phyloP scores from a whole-genome alignment of 306 rosid species.

The Amphicarpaea edgeworthii region DNA sequence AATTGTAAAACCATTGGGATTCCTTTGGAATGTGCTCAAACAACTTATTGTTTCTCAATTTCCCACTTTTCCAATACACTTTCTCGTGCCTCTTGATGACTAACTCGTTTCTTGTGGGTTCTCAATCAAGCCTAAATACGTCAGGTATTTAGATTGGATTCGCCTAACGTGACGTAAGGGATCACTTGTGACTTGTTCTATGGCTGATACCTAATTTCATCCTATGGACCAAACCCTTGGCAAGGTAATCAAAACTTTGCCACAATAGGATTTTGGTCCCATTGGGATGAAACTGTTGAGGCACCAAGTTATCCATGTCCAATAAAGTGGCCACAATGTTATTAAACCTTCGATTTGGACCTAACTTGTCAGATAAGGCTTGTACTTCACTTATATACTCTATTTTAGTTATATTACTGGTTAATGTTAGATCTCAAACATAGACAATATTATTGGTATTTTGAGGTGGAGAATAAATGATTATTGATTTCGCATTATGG shows the following conservation, averaged over 20 bases:
- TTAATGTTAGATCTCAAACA: too few species aligned
- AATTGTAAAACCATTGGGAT: neutral
- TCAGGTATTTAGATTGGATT: neutral
- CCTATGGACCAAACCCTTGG: neutral
- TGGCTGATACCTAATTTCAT: neutral
- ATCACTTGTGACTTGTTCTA: neutral
- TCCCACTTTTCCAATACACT: neutral
- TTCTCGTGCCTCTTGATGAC: neutral
- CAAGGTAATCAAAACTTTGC: neutral
- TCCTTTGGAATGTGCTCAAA: neutral
- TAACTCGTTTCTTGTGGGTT: neutral
- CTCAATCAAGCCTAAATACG: neutral
- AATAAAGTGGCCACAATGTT: neutral
- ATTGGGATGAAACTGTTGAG: conserved; percentile 15
- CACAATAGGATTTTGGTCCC: conserved; percentile 18
- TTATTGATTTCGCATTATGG: conserved; percentile 1
- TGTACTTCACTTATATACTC: too few species aligned
- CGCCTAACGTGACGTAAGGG: neutral
- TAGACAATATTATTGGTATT: neutral
- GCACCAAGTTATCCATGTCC: conserved; percentile 35
- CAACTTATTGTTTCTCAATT: neutral
- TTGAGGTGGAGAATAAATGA: conserved; percentile 4
- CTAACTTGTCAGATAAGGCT: neutral
- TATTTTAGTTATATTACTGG: too few species aligned
- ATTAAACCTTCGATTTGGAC: too few species aligned